These are phyloP conservation scores for Camellia lanceoleosa DNA, from an alignment of 148 eudicot species.

Conservation along the genomic window DNA sequence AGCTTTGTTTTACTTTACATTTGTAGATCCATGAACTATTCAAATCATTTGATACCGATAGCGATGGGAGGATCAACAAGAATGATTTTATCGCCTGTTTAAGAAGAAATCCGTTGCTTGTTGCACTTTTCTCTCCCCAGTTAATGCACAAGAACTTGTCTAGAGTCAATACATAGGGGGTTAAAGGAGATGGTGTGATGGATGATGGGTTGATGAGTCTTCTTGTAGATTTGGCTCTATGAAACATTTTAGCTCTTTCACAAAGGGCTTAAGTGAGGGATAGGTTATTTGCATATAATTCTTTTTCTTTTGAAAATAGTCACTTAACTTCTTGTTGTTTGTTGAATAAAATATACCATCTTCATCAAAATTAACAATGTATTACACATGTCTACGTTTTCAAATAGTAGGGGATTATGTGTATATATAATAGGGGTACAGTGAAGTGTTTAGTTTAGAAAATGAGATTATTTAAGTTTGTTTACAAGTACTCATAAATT, in stretches of 20 bases:
- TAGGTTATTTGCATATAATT: too few relatives aligned
- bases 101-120: constrained; percentile 53
- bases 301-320: too few relatives aligned
- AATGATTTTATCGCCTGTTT: constrained; percentile 49
- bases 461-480: too few relatives aligned
- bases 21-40: constrained; percentile 54
- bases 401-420: too few relatives aligned
- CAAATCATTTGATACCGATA: constrained; percentile 42
- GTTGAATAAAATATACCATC: too few relatives aligned
- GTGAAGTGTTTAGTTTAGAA: too few relatives aligned
- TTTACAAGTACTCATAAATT: too few relatives aligned
- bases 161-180: background rate
- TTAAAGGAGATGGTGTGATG: constrained; percentile 8
- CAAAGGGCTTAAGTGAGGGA: too few relatives aligned
- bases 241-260: background rate
- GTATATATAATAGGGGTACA: too few relatives aligned
- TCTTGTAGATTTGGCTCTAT: background rate
- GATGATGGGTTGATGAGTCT: background rate
- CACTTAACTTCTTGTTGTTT: too few relatives aligned
- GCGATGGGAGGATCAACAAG: constrained; percentile 47
- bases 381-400: too few relatives aligned
- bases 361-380: too few relatives aligned
- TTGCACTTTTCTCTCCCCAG: constrained; percentile 44
- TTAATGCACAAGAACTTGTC: constrained; percentile 24
- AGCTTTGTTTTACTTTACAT: background rate